A percentile compares a stretch with the other conserved stretches of the same genome.
These are phyloP conservation scores for Paramecium sexaurelia DNA, from an alignment of 73 alveolate genomes.

Conservation along the genomic window DNA sequence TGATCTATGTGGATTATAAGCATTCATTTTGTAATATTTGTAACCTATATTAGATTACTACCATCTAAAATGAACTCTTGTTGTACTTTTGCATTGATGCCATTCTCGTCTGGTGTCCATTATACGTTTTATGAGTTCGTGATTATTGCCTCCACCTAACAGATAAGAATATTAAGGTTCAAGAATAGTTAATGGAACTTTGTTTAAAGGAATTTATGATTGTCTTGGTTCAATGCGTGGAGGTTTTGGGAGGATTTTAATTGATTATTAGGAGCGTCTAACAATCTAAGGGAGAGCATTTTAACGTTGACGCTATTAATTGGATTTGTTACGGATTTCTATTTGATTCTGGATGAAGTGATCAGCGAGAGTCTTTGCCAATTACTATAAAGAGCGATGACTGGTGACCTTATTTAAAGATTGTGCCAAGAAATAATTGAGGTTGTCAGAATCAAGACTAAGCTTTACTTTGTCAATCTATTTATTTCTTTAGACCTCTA, in stretches of 20 bases:
- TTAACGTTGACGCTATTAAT: neutral
- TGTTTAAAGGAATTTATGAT: neutral
- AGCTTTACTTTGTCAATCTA: neutral
- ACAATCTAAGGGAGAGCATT: neutral
- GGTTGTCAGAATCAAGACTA: neutral
- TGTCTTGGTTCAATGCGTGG: neutral
- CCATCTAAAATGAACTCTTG: neutral
- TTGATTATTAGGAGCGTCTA: neutral
- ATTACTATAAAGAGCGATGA: neutral
- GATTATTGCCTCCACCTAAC: constrained; percentile 5
- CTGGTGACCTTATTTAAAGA: neutral
- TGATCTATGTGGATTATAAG: neutral
- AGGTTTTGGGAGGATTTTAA: neutral
- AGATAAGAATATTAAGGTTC: neutral
- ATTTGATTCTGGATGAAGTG: neutral
- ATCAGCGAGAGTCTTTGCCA: neutral
- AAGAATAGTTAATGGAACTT: neutral
- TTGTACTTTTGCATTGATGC: neutral
- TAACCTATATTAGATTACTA: constrained; percentile 13
- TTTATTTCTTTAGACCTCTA: neutral
- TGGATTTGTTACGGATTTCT: neutral
- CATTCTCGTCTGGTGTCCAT: neutral
- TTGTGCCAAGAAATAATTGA: neutral
- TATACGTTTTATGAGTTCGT: neutral
- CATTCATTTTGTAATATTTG: constrained; percentile 40